Evolutionary conservation across 345 rosid genomes (phyloP).

Genomic region (Durio zibethinus): DNA sequence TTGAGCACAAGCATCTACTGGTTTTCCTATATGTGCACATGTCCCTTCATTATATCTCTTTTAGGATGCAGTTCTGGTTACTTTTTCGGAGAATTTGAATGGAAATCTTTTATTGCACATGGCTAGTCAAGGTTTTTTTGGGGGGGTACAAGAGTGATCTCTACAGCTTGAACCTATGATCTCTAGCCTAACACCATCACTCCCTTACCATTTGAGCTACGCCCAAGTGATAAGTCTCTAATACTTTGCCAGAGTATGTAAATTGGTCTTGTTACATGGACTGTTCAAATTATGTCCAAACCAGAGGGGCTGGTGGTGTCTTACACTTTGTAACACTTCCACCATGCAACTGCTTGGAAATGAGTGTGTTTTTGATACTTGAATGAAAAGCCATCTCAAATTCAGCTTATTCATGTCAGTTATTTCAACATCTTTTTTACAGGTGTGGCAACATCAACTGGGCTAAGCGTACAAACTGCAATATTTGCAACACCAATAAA

Average conservation of each 20-base stretch:
- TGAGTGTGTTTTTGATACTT: neutral
- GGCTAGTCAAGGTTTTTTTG: neutral
- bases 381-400: neutral
- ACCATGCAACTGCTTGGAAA: neutral
- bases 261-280: neutral
- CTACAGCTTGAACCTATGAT: neutral
- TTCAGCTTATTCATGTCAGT: neutral
- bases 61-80: neutral
- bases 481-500: conserved; percentile 93
- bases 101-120: neutral
- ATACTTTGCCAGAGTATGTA: neutral
- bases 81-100: neutral
- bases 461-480: conserved; percentile 95
- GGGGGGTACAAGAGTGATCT: too few relatives aligned
- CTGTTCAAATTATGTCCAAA: neutral
- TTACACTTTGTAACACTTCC: neutral
- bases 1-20: neutral
- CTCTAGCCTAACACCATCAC: neutral
- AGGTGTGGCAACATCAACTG: conserved; percentile 98
- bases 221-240: neutral
- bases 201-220: neutral
- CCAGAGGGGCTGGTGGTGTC: neutral
- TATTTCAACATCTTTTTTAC: conserved; percentile 17
- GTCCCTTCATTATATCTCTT: neutral
- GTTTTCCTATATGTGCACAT: neutral